Evolutionary conservation across 139 green algal species (phyloP).

Genomic region (Pedinophyceae sp.): DNA sequence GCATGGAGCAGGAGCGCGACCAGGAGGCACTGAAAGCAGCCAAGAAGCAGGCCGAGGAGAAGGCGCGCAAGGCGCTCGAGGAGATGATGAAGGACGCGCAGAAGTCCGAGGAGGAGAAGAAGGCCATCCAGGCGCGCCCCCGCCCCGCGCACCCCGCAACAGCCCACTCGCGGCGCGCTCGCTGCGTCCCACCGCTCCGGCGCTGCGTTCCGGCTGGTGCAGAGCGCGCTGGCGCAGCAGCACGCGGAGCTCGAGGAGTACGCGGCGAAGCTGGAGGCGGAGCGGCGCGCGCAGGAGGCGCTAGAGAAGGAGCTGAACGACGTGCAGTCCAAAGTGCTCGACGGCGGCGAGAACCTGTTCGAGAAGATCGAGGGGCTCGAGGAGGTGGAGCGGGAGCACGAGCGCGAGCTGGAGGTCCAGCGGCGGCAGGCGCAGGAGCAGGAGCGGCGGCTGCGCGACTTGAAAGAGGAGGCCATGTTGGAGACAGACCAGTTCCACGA

Average conservation of each 20-base stretch:
- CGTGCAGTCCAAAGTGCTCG: conserved; percentile 21
- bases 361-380: conserved; percentile 1
- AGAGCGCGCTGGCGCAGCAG: conserved; percentile 5
- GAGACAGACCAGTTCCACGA: not conserved
- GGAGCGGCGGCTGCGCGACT: not conserved
- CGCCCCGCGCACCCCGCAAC: no score
- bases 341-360: not conserved
- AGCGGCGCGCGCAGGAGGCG: conserved; percentile 1
- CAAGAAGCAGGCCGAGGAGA: conserved; percentile 16
- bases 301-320: not conserved
- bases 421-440: not conserved
- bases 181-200: conserved; percentile 1
- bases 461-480: not conserved
- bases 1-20: no score
- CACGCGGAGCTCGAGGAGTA: conserved; percentile 7
- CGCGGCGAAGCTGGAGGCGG: not conserved
- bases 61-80: conserved; percentile 22
- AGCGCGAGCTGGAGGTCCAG: not conserved
- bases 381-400: not conserved
- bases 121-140: conserved; percentile 22
- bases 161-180: no score
- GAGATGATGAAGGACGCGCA: conserved; percentile 27
- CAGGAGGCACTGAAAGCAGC: no score
- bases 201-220: not conserved
- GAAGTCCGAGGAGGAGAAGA: conserved; percentile 16